Evolutionary conservation across 345 rosid genomes (phyloP), one percentile per base, ranked within the genome.

Genomic region (Bretschneidera sinensis): DNA sequence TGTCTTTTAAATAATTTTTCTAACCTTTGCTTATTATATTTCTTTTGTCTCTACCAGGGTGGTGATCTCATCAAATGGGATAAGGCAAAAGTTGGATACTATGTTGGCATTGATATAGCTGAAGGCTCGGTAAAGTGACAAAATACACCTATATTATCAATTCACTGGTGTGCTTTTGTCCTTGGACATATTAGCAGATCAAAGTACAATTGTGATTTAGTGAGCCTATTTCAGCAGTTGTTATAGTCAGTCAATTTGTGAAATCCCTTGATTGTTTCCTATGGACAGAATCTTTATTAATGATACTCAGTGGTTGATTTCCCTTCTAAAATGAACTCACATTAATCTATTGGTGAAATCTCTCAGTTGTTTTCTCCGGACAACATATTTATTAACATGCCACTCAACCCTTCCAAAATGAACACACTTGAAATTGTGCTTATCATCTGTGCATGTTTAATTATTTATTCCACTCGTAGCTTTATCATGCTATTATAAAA

Each of bases 21-120:
- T 47, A 56, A 62, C 19, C 1, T 54, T 43, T 48, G 21, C 16
- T 16, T 51, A 23, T 60, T 62, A 43, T 45, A 28, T 33, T 59
- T 45, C 1, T 19, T 64, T 60, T 45, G 8, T 17, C 22, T 33
- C 43, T 48, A 16, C 64, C 56, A 91, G 97, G 99, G 99, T 55
- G 97, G 99, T 63, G 99, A 94, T 79, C 92, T 94, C 66, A 90
- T 94, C 68, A 91, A 90, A 74, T 94, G 99, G 97, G 99, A 91
- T 71, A 94, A 94, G 76, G 99, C 97, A 0, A 86, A 64, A 67
- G 70, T 88, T 39, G 96, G 95, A 56, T 94, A 94, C 64, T 90
- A 94, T 77, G 96, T 91, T 71, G 99, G 97, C 57, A 72, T 94
- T 47, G 99, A 94, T 76, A 85, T 94, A 20, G 97, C 99, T 70